Percentiles rank a stretch among this genome's conserved stretches.
phyloP scores from a whole-genome alignment of 768 basidiomycete genomes.

The Amanita inopinata region DNA sequence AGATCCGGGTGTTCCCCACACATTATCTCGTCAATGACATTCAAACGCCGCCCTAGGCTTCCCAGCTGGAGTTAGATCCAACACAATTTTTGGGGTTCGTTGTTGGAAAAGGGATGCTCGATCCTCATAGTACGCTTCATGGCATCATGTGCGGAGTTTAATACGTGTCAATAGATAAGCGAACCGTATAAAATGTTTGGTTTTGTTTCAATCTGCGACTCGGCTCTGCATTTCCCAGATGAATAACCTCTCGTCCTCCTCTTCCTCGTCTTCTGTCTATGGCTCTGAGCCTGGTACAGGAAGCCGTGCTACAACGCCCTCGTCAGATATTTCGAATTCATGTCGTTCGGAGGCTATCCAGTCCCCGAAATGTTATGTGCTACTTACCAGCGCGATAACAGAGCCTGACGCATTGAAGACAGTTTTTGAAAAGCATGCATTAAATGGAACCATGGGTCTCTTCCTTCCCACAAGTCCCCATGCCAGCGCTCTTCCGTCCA shows the following conservation, averaged over 20 bases:
- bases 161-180: conserved; percentile 17
- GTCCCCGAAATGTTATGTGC: conserved; percentile 15
- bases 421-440: conserved; percentile 25
- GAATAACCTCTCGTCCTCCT: conserved; percentile 13
- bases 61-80: too few species aligned
- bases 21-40: too few species aligned
- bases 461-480: conserved; percentile 16
- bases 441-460: conserved; percentile 21
- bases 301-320: conserved; percentile 26
- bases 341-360: conserved; percentile 8
- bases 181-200: conserved; percentile 23
- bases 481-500: conserved; percentile 6
- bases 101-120: neutral
- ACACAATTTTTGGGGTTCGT: too few species aligned
- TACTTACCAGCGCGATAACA: conserved; percentile 15
- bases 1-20: too few species aligned
- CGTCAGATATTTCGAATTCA: conserved; percentile 16
- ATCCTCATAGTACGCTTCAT: conserved; percentile 3
- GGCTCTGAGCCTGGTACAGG: conserved; percentile 23
- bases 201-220: conserved; percentile 10
- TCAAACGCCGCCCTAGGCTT: too few species aligned
- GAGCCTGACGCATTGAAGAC: conserved; percentile 16
- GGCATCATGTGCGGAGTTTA: conserved; percentile 11
- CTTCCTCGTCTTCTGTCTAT: conserved; percentile 24
- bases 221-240: conserved; percentile 1